Percentiles rank a stretch among this genome's conserved stretches.
These are phyloP conservation scores for Neohortaea acidophila DNA, from an alignment of 495 filamentous ascomycete species.

Conservation along the genomic window DNA sequence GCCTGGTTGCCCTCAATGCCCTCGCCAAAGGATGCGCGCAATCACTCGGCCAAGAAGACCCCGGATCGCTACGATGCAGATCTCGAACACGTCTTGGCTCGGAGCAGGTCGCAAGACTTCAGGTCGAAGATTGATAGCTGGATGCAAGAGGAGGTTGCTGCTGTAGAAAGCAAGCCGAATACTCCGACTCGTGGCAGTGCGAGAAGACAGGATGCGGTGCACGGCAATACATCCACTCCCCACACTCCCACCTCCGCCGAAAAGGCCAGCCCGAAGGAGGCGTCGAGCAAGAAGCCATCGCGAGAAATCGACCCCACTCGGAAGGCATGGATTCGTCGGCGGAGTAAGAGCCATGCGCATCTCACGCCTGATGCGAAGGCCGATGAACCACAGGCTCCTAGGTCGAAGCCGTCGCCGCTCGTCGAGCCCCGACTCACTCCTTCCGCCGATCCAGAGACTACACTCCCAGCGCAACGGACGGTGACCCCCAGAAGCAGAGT, in stretches of 20 bases:
- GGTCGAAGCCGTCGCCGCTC: too few species aligned
- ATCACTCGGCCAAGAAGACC: slow-evolving; percentile 5
- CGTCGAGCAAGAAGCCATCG: slow-evolving; percentile 3
- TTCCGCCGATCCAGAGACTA: too few species aligned
- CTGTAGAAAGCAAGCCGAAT: slow-evolving; percentile 2
- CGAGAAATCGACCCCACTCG: slow-evolving; percentile 13
- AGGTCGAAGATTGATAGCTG: slow-evolving; percentile 14
- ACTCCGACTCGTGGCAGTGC: too few species aligned
- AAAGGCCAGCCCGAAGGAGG: slow-evolving; percentile 4
- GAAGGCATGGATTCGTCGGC: slow-evolving; percentile 18
- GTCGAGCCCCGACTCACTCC: too few species aligned
- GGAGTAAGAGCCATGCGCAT: slow-evolving; percentile 10
- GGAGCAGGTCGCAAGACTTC: slow-evolving; percentile 14
- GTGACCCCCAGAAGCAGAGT: too few species aligned
- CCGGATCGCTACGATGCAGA: slow-evolving; percentile 27
- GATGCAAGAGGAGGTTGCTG: slow-evolving; percentile 9
- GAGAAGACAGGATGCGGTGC: background rate
- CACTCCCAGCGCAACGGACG: too few species aligned
- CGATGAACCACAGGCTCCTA: too few species aligned
- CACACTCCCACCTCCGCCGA: background rate
- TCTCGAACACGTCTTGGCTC: slow-evolving; percentile 31
- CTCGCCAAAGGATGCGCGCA: slow-evolving; percentile 12
- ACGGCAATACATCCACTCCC: slow-evolving; percentile 1
- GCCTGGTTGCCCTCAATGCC: slow-evolving; percentile 15
- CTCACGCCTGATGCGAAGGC: slow-evolving; percentile 18